Evolutionary conservation across 202 grass and related monocot species (phyloP).

Genomic region (Schoenoplectus triqueter): DNA sequence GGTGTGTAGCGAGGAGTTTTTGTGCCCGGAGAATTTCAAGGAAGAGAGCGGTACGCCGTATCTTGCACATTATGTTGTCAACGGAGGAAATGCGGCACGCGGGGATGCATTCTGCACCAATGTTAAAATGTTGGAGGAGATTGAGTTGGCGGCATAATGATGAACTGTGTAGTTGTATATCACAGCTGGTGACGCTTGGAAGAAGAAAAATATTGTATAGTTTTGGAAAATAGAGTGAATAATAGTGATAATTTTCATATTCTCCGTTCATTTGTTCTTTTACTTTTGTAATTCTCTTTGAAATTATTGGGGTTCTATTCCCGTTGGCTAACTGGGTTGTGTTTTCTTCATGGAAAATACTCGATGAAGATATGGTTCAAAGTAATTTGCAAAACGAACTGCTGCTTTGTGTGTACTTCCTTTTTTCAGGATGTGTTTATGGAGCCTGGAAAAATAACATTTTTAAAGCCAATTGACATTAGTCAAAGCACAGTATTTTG

Average conservation of each 20-base stretch:
- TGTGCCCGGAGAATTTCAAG: slow-evolving; percentile 75
- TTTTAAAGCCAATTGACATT: no score
- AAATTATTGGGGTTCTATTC: slow-evolving; percentile 12
- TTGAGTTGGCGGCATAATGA: slow-evolving; percentile 14
- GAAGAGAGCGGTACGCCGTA: slow-evolving; percentile 49
- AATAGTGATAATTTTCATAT: slow-evolving; percentile 13
- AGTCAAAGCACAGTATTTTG: no score
- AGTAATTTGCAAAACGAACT: neutral
- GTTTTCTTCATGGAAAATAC: neutral
- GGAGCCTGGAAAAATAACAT: neutral
- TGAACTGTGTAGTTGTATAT: slow-evolving; percentile 15
- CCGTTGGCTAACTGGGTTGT: neutral
- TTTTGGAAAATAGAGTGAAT: slow-evolving; percentile 35
- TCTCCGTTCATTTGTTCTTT: neutral
- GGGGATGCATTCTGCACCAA: slow-evolving; percentile 64
- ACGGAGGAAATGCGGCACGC: slow-evolving; percentile 41
- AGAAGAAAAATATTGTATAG: neutral
- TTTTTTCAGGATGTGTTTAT: neutral
- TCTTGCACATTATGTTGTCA: slow-evolving; percentile 79
- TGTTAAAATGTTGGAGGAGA: slow-evolving; percentile 24
- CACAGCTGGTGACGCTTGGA: slow-evolving; percentile 8
- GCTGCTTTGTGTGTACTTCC: neutral
- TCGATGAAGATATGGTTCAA: neutral
- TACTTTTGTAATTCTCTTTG: neutral
- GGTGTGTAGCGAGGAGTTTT: slow-evolving; percentile 76